Percentiles rank a stretch among this genome's conserved stretches.
Evolutionary conservation across 345 rosid genomes (phyloP).

Genomic region (Aquilaria yunnanensis): DNA sequence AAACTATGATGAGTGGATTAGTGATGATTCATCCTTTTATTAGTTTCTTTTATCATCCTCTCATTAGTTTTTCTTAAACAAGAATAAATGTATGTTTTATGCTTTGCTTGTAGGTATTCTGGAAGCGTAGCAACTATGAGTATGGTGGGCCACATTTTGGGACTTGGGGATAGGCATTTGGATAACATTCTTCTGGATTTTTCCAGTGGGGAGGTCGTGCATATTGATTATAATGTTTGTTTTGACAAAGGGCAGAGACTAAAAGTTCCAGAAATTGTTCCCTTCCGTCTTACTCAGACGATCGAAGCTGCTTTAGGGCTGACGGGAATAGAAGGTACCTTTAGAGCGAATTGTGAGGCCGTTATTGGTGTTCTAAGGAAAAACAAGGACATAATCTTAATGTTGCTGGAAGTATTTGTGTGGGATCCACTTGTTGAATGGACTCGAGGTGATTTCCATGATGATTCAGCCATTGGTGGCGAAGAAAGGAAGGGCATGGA

Average conservation of each 20-base stretch:
- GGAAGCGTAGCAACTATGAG: constrained; percentile 97
- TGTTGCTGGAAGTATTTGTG: constrained; percentile 87
- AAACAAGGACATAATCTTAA: constrained; percentile 71
- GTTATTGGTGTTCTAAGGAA: constrained; percentile 69
- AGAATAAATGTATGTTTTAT: neutral
- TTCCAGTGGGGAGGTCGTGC: constrained; percentile 86
- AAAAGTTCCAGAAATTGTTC: constrained; percentile 91
- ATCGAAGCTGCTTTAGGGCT: constrained; percentile 83
- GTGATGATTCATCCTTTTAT: constrained; percentile 3
- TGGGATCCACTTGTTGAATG: constrained; percentile 98
- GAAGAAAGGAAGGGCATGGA: constrained; percentile 99
- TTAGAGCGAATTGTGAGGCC: constrained; percentile 83
- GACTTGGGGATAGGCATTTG: constrained; percentile 92
- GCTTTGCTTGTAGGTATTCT: constrained; percentile 57
- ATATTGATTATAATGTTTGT: constrained; percentile 93
- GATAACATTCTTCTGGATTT: constrained; percentile 92
- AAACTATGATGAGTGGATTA: neutral
- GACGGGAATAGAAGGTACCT: constrained; percentile 84
- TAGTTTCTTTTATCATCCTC: neutral
- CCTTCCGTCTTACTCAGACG: constrained; percentile 85
- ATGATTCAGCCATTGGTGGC: constrained; percentile 93
- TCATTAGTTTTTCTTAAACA: neutral
- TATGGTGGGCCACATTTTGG: constrained; percentile 89
- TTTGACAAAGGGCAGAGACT: constrained; percentile 91
- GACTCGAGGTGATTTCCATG: constrained; percentile 94